Percentiles rank a stretch among this genome's conserved stretches.
These are phyloP conservation scores for Epithele typhae DNA, from an alignment of 768 basidiomycete genomes.

Conservation along the genomic window DNA sequence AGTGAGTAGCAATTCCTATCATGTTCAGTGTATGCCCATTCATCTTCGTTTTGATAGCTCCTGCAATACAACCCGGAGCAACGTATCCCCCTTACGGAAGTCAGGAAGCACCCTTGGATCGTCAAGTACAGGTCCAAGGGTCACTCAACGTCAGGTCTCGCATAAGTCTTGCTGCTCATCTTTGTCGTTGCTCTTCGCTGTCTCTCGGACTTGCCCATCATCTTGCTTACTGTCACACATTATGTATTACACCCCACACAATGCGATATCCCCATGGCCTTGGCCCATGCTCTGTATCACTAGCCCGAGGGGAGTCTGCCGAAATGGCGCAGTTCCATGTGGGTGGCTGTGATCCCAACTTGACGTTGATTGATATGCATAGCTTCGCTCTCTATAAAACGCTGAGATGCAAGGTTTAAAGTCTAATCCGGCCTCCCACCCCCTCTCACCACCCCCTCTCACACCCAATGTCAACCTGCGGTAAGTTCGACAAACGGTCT, in stretches of 20 bases:
- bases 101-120: slow-evolving; percentile 85
- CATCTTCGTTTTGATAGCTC: slow-evolving; percentile 38
- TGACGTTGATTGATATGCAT: too few species aligned
- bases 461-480: too few species aligned
- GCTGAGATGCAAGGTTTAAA: too few species aligned
- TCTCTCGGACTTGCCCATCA: slow-evolving; percentile 6
- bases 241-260: neutral
- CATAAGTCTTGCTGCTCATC: neutral
- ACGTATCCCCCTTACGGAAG: slow-evolving; percentile 70
- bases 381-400: too few species aligned
- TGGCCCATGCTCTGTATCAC: neutral
- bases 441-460: too few species aligned
- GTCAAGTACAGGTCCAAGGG: slow-evolving; percentile 58
- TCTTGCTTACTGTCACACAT: neutral
- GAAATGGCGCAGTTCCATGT: too few species aligned
- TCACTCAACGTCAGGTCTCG: slow-evolving; percentile 12
- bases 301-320: too few species aligned
- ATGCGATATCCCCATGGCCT: neutral
- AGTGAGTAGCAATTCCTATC: slow-evolving; percentile 23
- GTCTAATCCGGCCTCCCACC: too few species aligned
- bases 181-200: neutral
- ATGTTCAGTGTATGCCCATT: too few species aligned
- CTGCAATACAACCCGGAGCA: slow-evolving; percentile 78
- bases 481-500: too few species aligned
- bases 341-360: too few species aligned